Evolutionary conservation across 2,329 filamentous ascomycete species (phyloP), one percentile per base, ranked within the genome.

Genomic region (Pyricularia sp.): DNA sequence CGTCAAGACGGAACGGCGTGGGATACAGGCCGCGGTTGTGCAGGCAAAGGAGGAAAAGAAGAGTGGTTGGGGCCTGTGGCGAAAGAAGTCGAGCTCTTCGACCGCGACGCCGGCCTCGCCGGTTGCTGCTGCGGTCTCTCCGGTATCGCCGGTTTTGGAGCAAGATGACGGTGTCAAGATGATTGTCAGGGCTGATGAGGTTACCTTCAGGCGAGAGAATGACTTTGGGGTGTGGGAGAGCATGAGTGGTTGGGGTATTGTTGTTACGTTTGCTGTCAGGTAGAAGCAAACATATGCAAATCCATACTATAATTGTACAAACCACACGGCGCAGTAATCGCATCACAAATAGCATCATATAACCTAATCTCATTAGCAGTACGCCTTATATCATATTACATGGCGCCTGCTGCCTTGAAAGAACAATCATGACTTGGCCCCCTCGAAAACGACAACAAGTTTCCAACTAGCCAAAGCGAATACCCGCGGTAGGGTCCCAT

Each of bases 151-250:
- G n/a, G 58, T 59, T 3, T 61, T 33, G n/a, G 65, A 74, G 7
- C 71, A 74, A 1, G 72, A 74, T 6, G 71, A 75, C 5, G 69
- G 67, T 4, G 77, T 81, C 0, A 75, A 71, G 4, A 83, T 86
- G 79, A 75, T 72, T 2, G 80, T 81, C 2, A 74, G 74, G 30
- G 80, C 81, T 0, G 79, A 85, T 66, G 80, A 85, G 71, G 79
- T 85, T 1, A 82, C 82, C 0, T 86, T 87, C 69, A 74, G 84
- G n/a, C 74, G 74, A 64, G 80, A 85, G 74, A 86, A 84, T 26
- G 81, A 81, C 17, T 77, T 86, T 73, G 84, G 84, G 0, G 75
- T 87, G 0, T 83, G 81, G 79, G 84, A 86, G 73, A 83, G 81
- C 36, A 76, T 77, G 70, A 80, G 78, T 1, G 85, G 84, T 2